Percentiles rank a stretch among this genome's conserved stretches.
Conservation (phyloP, 768 basidiomycete species). For the Boletus subparvulus region DNA sequence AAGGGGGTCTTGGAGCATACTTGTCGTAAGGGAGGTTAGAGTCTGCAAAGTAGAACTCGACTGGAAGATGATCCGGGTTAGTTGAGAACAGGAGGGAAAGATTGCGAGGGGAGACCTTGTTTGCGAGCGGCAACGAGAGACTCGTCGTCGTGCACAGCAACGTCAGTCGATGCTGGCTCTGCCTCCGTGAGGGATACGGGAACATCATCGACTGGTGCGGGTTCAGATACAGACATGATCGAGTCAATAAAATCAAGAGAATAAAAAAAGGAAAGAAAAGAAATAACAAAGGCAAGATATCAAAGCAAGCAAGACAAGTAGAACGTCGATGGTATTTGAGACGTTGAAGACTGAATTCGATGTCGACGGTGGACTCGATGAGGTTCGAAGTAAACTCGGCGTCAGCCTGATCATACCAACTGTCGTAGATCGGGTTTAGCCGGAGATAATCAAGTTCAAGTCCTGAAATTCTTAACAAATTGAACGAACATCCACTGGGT, state of each 20-base stretch:
- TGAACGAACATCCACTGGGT: no score
- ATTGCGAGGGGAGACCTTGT: conserved; percentile 45
- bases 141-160: conserved; percentile 35
- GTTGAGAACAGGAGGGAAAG: not conserved
- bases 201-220: conserved; percentile 1
- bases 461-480: no score
- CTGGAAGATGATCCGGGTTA: conserved; percentile 38
- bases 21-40: conserved; percentile 93
- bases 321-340: not conserved
- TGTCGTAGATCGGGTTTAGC: not conserved
- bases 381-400: not conserved
- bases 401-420: no score
- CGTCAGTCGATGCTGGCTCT: conserved; percentile 12
- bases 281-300: not conserved
- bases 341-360: not conserved
- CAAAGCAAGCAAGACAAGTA: not conserved
- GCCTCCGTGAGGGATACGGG: not conserved
- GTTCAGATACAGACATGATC: conserved; percentile 25
- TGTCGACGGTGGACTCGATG: not conserved
- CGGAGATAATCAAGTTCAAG: not conserved
- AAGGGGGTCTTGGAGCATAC: conserved; percentile 35
- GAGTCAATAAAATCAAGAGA: not conserved
- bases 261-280: not conserved
- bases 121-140: conserved; percentile 49
- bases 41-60: conserved; percentile 96